Evolutionary conservation across 192 early-diverging fungal genomes (phyloP), one percentile per base, ranked within the genome.

Genomic region (Spizellomyces sp.): DNA sequence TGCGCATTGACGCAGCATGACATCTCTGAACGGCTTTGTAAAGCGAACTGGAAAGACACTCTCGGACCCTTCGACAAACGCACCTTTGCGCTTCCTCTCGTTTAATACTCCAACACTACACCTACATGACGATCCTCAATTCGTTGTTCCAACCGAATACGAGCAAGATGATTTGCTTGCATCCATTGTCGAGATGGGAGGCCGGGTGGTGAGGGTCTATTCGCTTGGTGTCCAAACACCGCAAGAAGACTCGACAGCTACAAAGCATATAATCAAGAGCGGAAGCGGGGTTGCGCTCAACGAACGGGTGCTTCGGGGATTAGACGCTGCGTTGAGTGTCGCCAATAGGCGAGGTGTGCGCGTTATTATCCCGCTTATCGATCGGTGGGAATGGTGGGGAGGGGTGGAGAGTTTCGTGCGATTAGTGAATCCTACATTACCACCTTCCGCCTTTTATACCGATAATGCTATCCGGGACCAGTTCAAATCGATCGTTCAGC

Each of bases 361-460:
- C 42, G 15, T 84, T 5, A 77, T 84, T 15, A 63, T 84, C 14
- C 83, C 83, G 15, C 69, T 84, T 41, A 71, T 83, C 22, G 79
- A 83, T 48, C 19, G 73, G 17, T 80, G 76, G 78, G 65, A 78
- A 47, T 83, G 78, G 78, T 83, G 75, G 75, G 79, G 79, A 44
- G 78, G 79, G 1, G 22, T 64, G 8, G 64, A 58, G 54, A 44
- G 61, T 9, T 83, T 77, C 58, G 44, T 63, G 2, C 41, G 57
- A n/a, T 45, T 77, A 21, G 46, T 70, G 56, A 58, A 69, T 54
- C 45, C 44, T 19, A 64, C 65, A 9, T 5, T 47, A 15, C 12
- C 62, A 19, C 27, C 69, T 12, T 19, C 22, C 0, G 64, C 73
- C 0, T 83, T 83, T 48, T 83, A 47, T 55, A 65, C 63, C 21